Base-by-base conservation (phyloP, 495 filamentous ascomycete species). In the Aspergillus bridgeri region DNA sequence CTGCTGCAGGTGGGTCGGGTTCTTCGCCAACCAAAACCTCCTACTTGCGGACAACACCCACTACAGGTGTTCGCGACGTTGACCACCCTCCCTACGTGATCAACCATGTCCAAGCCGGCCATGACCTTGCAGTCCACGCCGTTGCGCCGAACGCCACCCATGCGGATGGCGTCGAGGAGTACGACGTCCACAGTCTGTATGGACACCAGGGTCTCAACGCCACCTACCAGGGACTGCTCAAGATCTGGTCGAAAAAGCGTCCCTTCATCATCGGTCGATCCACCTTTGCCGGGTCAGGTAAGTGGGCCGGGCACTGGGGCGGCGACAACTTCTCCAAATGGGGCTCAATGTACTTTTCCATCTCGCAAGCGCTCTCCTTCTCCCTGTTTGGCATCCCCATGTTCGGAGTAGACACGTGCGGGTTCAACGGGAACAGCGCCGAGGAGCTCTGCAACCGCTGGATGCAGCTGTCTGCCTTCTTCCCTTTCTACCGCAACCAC, bases 401-500 rank as follows among this genome's bases (percentile, higher is more conserved):
- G 89, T 92, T 94, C 58, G 91, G 91, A 13, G 83, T 85, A 6
- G 89, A 92, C 58, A 88, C 88, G 8, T 94, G 91, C 65, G 91
- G 91, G 11, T 96, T 94, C 75, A 78, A 74, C 23, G 83, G 83
- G 25, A 90, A 94, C 62, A 74, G 80, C 0, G 84, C 87, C 58
- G 79, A 83, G 59, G 89, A 94, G 67, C 82, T 96, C 11, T 96
- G 91, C 66, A 83, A 83, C 53, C 82, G 91, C 7, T 96, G 91
- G 91, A 93, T 92, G 89, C 86, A 90, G 69, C 80, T 95, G 1
- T 81, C 78, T 1, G 90, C 90, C 20, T 94, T 95, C 77, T 91
- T 92, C 75, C 89, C 90, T 5, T 95, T 94, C 75, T 96, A 92
- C 69, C 82, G 89, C 3, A 93, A 93, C 69, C 90, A 96, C 75